These are phyloP conservation scores for Sugiyamaella floridensis DNA, from an alignment of 805 yeast genomes.

Conservation along the genomic window DNA sequence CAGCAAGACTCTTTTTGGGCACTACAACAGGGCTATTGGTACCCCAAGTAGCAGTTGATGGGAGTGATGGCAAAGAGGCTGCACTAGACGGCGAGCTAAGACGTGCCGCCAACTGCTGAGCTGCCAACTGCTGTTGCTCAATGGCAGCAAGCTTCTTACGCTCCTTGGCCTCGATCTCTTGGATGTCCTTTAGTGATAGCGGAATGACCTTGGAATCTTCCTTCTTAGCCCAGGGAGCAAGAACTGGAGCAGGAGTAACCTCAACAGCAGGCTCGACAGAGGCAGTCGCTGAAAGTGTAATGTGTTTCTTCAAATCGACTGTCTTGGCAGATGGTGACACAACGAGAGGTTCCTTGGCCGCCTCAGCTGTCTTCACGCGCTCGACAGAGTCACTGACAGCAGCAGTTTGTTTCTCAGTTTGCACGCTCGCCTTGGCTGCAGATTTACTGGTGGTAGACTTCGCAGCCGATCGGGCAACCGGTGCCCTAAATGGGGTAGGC, in stretches of 20 bases:
- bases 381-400: too few species aligned
- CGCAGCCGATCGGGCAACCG: background rate
- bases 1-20: constrained; percentile 30
- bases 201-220: constrained; percentile 12
- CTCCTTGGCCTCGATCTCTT: constrained; percentile 27
- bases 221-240: constrained; percentile 25
- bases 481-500: background rate
- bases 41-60: constrained; percentile 25
- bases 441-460: background rate
- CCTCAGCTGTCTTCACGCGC: background rate
- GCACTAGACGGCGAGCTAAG: background rate
- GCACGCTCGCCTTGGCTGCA: background rate
- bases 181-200: constrained; percentile 28
- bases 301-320: background rate
- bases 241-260: constrained; percentile 9
- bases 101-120: constrained; percentile 5
- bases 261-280: constrained; percentile 6
- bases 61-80: constrained; percentile 15
- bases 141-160: constrained; percentile 15
- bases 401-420: background rate
- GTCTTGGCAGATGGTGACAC: background rate
- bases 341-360: background rate
- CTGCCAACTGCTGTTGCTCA: constrained; percentile 10
- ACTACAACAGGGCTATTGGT: constrained; percentile 15
- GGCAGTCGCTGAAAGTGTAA: constrained; percentile 1